Evolutionary conservation across 352 stramenopile species (phyloP), one percentile per base, ranked within the genome.

Genomic region (Albugo laibachii): DNA sequence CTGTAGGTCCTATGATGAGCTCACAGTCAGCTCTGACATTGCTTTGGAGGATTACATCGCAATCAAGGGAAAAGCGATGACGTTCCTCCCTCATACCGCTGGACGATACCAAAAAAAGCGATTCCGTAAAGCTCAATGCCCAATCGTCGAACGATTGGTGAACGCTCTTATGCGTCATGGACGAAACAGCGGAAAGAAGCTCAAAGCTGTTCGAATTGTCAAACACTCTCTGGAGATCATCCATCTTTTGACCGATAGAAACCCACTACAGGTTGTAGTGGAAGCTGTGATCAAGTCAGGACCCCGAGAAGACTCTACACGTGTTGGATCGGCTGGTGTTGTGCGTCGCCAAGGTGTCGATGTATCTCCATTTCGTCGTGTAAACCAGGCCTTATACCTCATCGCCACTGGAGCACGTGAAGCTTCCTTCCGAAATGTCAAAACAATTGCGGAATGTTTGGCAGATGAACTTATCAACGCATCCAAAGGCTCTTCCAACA

Each of bases 391-490:
- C 19, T 69, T 99, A 45, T 99, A 98, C 80, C 76, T 99, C 52
- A 81, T 99, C 55, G 87, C 93, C 59, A 98, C 91, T 27, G 96
- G 95, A 46, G 93, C 95, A 20, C 84, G 96, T 52, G 95, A 99
- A 66, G 93, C 95, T 11, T 87, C 91, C 51, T 99, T 99, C 83
- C 88, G 96, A 53, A 99, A 99, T 85, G 91, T 99, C 60, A 99
- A 99, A 91, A 98, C 95, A 58, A 98, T 99, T 64, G 89, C 93
- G 24, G 95, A 99, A 76, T 99, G 95, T 68, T 71, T 99, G 45
- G 96, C 95, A 40, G 96, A 99, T 71, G 96, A 99, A 78, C 83
- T 99, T 50, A 98, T 99, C 75, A 99, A 99, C 76, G 95, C 95
- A 37, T 96, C 95, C 46, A 95, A 97, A 77, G 95, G 96, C 54